Evolutionary conservation across 371 early-diverging fungal species (phyloP).

Genomic region (Nematocida sp.): DNA sequence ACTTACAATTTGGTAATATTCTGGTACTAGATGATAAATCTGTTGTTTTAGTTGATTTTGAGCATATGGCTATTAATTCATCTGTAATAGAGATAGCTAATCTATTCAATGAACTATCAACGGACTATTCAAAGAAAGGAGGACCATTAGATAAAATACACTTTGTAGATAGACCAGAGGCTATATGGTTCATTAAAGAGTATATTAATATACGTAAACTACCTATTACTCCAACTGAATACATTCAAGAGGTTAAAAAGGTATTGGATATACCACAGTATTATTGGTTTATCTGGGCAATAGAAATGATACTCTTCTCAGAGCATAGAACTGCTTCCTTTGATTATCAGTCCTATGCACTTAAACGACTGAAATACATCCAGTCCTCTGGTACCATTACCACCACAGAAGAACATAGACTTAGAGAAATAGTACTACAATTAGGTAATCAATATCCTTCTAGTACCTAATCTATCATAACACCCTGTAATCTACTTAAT

Average conservation of each 20-base stretch:
- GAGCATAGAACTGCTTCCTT: neutral
- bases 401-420: no score
- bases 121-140: constrained; percentile 11
- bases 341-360: neutral
- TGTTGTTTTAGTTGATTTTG: constrained; percentile 23
- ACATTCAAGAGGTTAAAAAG: constrained; percentile 8
- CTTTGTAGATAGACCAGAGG: neutral
- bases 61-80: constrained; percentile 29
- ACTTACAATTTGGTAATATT: constrained; percentile 47
- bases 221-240: neutral
- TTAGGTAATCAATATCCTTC: no score
- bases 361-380: neutral
- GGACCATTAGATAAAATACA: neutral
- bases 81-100: constrained; percentile 19
- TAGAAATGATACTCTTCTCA: neutral
- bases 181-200: constrained; percentile 2
- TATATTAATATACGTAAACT: neutral
- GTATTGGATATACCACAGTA: neutral
- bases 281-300: constrained; percentile 36
- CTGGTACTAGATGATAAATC: neutral
- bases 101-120: constrained; percentile 12
- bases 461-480: no score
- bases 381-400: no score
- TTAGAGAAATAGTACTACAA: no score
- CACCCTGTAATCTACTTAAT: no score